Base-by-base conservation (phyloP, 768 basidiomycete genomes). In the Podaxis sp. region DNA sequence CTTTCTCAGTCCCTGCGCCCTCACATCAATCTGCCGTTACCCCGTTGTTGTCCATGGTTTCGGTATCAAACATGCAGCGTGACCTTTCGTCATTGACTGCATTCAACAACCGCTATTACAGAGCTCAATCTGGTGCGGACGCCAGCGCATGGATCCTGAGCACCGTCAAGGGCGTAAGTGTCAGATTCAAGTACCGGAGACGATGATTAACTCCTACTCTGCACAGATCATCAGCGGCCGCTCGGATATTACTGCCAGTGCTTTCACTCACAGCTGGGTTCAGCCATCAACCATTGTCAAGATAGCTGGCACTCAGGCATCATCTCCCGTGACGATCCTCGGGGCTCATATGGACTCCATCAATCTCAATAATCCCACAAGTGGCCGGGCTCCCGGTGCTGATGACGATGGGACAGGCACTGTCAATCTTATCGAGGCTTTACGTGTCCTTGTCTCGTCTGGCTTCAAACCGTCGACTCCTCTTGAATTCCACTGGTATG, bases 401-500 rank as follows among this genome's bases (percentile, higher is more conserved):
- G 82, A 83, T 56, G 83, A 83, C 64, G 80, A 82, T 57, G 83
- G 82, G 15, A 78, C 77, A 7, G 82, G 82, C 15, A 69, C 71
- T 30, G 79, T 80, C 54, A 80, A 80, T 65, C 69, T 80, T 24
- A 72, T 82, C 13, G 80, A 83, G 68, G 76, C 74, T 33, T 74
- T 77, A 66, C 70, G 80, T 40, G 73, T 72, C 30, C 73, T 83
- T 24, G 68, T 81, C 38, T 74, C 74, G 11, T 67, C 73, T 48
- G 75, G 72, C 3, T 81, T 78, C 69, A 69, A 65, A 46, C 80
- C 81, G 1, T 70, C 73, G 13, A 74, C 71, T 7, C 75, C 80
- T 2, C 75, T 83, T 39, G 80, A 82, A 65, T 81, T 81, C 71
- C 80, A 81, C 63, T 82, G 78, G 77, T 83, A 80, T 66, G 72